Evolutionary conservation across 257 asterid species (phyloP).

Genomic region (Gentiana dahurica): DNA sequence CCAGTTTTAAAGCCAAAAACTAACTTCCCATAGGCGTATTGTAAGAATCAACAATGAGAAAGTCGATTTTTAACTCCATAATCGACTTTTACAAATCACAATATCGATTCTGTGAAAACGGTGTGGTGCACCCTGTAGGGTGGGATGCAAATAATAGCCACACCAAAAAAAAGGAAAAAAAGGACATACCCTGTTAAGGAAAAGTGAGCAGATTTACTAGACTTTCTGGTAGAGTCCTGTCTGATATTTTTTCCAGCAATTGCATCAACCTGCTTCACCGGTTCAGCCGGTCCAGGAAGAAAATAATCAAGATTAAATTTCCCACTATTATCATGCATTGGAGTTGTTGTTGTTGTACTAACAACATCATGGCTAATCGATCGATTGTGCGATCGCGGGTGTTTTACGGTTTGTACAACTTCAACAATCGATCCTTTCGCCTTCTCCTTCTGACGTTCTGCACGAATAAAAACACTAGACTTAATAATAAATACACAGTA

Average conservation of each 20-base stretch:
- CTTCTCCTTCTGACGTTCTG: slow-evolving; percentile 96
- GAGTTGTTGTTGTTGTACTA: neutral
- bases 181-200: slow-evolving; percentile 58
- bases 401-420: slow-evolving; percentile 82
- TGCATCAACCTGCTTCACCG: slow-evolving; percentile 17
- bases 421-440: slow-evolving; percentile 78
- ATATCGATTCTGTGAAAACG: too few species aligned
- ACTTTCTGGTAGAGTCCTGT: slow-evolving; percentile 28
- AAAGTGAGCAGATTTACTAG: slow-evolving; percentile 51
- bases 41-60: too few species aligned
- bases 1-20: too few species aligned
- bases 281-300: slow-evolving; percentile 64
- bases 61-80: too few species aligned
- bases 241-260: slow-evolving; percentile 38
- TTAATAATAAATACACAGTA: too few species aligned
- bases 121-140: too few species aligned
- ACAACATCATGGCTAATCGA: slow-evolving; percentile 36
- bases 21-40: too few species aligned
- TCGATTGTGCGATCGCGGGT: slow-evolving; percentile 49
- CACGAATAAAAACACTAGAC: slow-evolving; percentile 1
- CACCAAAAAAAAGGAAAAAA: too few species aligned
- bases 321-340: slow-evolving; percentile 19
- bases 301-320: slow-evolving; percentile 40
- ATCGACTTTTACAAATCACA: too few species aligned
- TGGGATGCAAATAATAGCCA: too few species aligned